Conservation (phyloP, 495 filamentous ascomycete species). For the Friedmanniomyces simplex region DNA sequence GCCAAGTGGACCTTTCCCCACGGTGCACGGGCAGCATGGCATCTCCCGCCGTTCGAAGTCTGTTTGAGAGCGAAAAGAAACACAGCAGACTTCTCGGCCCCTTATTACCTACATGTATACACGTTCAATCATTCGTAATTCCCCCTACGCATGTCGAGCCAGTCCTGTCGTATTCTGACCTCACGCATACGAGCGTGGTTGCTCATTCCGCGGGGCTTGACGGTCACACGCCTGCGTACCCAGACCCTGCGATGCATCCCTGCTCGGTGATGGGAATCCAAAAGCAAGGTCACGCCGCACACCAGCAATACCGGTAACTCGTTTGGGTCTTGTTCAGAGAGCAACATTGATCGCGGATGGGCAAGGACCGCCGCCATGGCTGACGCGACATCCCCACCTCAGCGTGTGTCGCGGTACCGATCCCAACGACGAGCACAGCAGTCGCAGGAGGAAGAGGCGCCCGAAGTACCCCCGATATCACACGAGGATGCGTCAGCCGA, state of each 20-base stretch:
- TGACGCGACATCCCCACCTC: slow-evolving; percentile 6
- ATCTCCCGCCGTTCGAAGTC: too few species aligned
- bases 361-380: slow-evolving; percentile 5
- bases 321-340: not conserved
- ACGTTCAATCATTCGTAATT: too few species aligned
- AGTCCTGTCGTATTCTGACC: not conserved
- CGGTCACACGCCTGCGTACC: too few species aligned
- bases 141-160: too few species aligned
- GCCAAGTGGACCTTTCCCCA: not conserved
- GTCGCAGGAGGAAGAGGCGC: not conserved
- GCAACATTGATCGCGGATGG: not conserved
- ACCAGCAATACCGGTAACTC: not conserved
- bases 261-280: not conserved
- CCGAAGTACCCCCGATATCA: slow-evolving; percentile 6
- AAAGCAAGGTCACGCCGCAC: not conserved
- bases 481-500: slow-evolving; percentile 1
- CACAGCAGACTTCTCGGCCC: not conserved
- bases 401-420: slow-evolving; percentile 7
- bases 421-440: slow-evolving; percentile 10
- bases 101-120: not conserved
- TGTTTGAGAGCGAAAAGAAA: not conserved
- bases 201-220: not conserved
- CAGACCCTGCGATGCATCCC: not conserved
- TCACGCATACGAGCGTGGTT: not conserved
- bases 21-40: too few species aligned